Evolutionary conservation across 139 green algal species (phyloP).

Genomic region (Tetradesmus obliquus): DNA sequence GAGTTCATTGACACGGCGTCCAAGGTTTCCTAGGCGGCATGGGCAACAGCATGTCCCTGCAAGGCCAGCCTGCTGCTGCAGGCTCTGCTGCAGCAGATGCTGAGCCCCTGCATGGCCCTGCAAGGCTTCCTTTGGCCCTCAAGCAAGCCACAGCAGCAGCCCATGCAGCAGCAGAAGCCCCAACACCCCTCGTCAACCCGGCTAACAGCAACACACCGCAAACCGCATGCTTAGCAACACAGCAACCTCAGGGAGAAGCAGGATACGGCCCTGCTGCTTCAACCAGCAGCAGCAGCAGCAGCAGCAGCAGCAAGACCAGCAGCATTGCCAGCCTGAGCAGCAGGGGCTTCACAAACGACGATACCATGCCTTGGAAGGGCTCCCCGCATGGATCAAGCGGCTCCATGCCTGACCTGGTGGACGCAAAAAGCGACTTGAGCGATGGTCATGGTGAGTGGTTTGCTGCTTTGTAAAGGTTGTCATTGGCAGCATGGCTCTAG

Average conservation of each 20-base stretch:
- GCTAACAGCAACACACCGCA: background rate
- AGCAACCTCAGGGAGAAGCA: background rate
- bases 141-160: background rate
- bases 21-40: background rate
- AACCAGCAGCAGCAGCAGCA: background rate
- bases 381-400: background rate
- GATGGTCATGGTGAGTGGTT: background rate
- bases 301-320: background rate
- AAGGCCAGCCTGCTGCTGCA: background rate
- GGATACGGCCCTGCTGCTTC: background rate
- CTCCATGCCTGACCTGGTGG: background rate
- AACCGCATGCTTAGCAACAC: background rate
- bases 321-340: background rate
- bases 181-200: background rate
- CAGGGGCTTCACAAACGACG: constrained; percentile 7
- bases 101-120: background rate
- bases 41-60: background rate
- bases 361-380: constrained; percentile 16
- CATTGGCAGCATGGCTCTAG: background rate
- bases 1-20: too few relatives aligned
- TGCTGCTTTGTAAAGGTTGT: too few relatives aligned
- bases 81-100: background rate
- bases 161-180: background rate
- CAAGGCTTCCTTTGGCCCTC: background rate
- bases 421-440: background rate